Evolutionary conservation across 176 grass and related monocot species (phyloP).

Genomic region (Carex kokanica): DNA sequence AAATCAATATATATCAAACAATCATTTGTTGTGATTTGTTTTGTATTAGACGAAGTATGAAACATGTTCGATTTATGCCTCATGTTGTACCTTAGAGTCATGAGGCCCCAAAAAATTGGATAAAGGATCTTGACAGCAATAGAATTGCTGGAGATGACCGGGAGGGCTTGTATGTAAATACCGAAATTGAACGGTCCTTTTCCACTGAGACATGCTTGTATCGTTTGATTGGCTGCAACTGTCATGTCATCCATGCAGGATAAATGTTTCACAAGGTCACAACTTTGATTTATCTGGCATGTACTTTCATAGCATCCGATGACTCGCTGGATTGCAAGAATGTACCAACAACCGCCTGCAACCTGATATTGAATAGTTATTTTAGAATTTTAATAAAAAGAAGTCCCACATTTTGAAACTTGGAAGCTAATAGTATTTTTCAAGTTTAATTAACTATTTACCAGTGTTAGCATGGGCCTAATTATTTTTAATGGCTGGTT

Average conservation of each 20-base stretch:
- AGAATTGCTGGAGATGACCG: slow-evolving; percentile 87
- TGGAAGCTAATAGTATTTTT: background rate
- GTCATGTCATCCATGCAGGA: slow-evolving; percentile 46
- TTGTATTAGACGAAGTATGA: background rate
- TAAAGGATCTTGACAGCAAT: slow-evolving; percentile 88
- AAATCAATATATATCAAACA: background rate
- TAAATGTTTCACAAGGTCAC: slow-evolving; percentile 54
- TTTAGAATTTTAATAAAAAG: background rate
- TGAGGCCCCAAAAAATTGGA: slow-evolving; percentile 98
- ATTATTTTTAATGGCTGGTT: background rate
- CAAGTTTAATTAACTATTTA: background rate
- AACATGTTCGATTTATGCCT: background rate
- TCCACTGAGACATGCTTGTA: slow-evolving; percentile 54
- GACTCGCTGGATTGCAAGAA: slow-evolving; percentile 92
- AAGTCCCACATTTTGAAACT: background rate
- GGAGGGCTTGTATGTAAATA: slow-evolving; percentile 81
- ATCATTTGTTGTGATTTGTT: background rate
- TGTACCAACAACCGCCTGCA: slow-evolving; percentile 89
- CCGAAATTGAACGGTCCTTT: slow-evolving; percentile 60
- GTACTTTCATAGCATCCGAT: slow-evolving; percentile 59
- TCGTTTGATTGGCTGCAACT: slow-evolving; percentile 41
- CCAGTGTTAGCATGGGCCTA: background rate
- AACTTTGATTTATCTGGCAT: slow-evolving; percentile 59
- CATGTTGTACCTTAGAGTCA: slow-evolving; percentile 77
- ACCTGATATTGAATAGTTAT: slow-evolving; percentile 46